Evolutionary conservation across 2,329 filamentous ascomycete genomes (phyloP), one percentile per base, ranked within the genome.

Genomic region (Beauveria varroae): DNA sequence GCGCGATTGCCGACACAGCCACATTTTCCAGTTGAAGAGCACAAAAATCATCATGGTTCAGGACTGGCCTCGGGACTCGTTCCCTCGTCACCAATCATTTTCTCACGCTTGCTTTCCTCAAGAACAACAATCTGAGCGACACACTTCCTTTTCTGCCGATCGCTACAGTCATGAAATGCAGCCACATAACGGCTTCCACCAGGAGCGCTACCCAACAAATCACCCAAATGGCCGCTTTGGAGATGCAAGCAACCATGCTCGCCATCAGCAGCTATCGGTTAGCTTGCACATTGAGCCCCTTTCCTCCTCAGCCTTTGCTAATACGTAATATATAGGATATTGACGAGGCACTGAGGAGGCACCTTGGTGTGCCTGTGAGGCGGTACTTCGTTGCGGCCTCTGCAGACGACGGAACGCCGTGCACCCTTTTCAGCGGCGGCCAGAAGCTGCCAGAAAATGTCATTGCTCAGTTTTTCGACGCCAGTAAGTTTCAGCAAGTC

Each of bases 351-450:
- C 71, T 86, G 12, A 74, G 78, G 18, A 77, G 81, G 54, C 74
- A 81, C 46, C 84, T 81, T 65, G 75, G 77, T 43, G 81, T 85
- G 10, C 76, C 79, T 1, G 78, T 77, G 12, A 75, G 77, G 57
- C 73, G 74, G 63, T 85, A 80, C 67, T 84, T 85, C 64, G 73
- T 85, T 40, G 81, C 78, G 12, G 77, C 76, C 2, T 71, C 82
- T 46, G 72, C 76, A 41, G 79, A 82, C 30, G 79, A 81, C 62
- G 79, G 79, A 22, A 73, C 74, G 18, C 67, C 74, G 1, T 73
- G 75, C 61, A 80, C 75, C 3, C 81, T 80, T 60, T 74, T 76
- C 3, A 78, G 78, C 3, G 78, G 79, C 0, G 71, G 74, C 18
- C 69, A 72, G 46, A 70, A 71, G 22, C 67, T 76, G 60, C 64